A percentile compares a stretch with the other conserved stretches of the same genome.
Conservation (phyloP, 805 yeast genomes). For the Spathaspora girioi region DNA sequence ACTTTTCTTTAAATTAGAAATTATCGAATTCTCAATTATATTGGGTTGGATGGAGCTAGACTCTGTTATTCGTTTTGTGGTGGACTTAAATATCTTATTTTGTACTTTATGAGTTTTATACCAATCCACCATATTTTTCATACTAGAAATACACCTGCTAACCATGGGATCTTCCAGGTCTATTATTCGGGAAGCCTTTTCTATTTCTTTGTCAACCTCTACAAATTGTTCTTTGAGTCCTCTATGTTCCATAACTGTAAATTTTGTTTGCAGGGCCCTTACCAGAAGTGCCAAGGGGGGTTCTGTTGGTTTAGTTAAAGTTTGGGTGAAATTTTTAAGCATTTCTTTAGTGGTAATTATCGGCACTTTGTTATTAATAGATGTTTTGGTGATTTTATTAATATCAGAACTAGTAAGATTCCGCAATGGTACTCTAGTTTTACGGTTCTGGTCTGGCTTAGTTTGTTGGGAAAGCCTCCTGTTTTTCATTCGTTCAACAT, state of each 20-base stretch:
- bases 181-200: neutral
- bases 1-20: neutral
- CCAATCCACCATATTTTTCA: conserved; percentile 2
- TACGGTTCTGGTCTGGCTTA: neutral
- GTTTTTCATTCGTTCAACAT: conserved; percentile 2
- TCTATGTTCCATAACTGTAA: conserved; percentile 3
- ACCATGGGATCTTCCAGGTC: conserved; percentile 2
- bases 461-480: neutral
- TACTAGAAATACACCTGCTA: neutral
- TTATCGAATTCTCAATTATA: neutral
- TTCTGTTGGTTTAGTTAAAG: neutral
- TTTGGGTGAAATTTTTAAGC: neutral
- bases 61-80: neutral
- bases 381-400: neutral
- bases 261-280: neutral
- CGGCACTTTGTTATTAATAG: neutral
- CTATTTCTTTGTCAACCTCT: neutral
- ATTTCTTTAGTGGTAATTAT: neutral
- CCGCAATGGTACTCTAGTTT: neutral
- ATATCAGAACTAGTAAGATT: neutral
- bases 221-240: conserved; percentile 4
- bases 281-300: neutral
- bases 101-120: conserved; percentile 4
- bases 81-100: neutral
- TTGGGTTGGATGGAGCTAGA: neutral